Percentiles rank a stretch among this genome's conserved stretches.
These are phyloP conservation scores for Schizophyllum commune DNA, from an alignment of 1,284 basidiomycete species.

Conservation along the genomic window DNA sequence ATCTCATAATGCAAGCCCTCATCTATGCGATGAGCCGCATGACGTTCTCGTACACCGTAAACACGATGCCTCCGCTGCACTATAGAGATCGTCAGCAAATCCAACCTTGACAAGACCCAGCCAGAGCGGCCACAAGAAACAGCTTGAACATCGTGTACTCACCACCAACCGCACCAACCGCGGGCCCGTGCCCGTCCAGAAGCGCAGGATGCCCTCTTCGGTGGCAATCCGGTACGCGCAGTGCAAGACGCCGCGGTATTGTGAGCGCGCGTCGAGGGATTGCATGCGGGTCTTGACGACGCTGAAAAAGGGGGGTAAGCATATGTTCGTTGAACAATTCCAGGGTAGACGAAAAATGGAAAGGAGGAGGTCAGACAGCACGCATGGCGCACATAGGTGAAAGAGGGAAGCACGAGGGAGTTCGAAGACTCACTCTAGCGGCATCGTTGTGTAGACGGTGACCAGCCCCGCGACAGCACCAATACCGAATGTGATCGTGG, in stretches of 20 bases:
- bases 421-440: slow-evolving; percentile 60
- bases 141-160: slow-evolving; percentile 25
- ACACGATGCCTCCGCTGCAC: slow-evolving; percentile 93
- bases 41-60: slow-evolving; percentile 86
- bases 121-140: neutral
- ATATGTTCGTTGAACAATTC: neutral
- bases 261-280: slow-evolving; percentile 71
- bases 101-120: neutral
- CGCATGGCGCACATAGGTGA: neutral
- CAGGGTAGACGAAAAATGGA: neutral
- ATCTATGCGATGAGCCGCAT: slow-evolving; percentile 32
- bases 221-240: slow-evolving; percentile 89
- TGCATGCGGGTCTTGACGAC: slow-evolving; percentile 99
- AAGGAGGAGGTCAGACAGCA: neutral
- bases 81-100: slow-evolving; percentile 22
- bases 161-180: slow-evolving; percentile 80
- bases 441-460: slow-evolving; percentile 94
- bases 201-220: slow-evolving; percentile 80
- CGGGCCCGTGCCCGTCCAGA: slow-evolving; percentile 96
- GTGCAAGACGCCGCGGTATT: slow-evolving; percentile 91
- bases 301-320: slow-evolving; percentile 31
- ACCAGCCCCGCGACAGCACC: slow-evolving; percentile 91
- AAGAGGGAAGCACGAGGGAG: neutral
- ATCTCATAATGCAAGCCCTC: too few species aligned
- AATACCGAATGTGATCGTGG: slow-evolving; percentile 88